phyloP scores from a whole-genome alignment of 2,329 filamentous ascomycete genomes.

The Sordariomycetes sp. region DNA sequence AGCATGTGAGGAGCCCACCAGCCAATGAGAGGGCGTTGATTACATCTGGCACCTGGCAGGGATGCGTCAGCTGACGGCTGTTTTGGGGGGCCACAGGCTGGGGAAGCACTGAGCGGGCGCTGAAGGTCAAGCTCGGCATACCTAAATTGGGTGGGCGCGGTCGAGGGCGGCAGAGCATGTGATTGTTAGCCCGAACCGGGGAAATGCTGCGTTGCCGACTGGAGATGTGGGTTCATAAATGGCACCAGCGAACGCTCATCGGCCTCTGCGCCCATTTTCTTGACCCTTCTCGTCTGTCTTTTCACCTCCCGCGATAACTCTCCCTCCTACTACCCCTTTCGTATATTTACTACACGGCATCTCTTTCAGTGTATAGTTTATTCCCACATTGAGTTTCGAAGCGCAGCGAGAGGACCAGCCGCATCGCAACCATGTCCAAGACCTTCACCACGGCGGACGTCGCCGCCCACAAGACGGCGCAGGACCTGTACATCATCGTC shows the following conservation, averaged over 20 bases:
- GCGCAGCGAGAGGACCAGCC: not conserved
- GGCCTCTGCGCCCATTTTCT: not conserved
- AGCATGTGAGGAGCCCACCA: not conserved
- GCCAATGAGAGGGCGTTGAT: not conserved
- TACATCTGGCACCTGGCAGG: not conserved
- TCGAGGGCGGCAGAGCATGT: not conserved
- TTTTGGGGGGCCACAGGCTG: no score
- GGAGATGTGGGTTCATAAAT: not conserved
- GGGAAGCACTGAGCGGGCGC: not conserved
- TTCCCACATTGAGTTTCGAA: not conserved
- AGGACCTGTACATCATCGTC: constrained; percentile 80
- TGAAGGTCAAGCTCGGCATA: not conserved
- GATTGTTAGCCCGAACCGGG: not conserved
- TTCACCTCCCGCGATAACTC: not conserved
- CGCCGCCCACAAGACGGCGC: constrained; percentile 79
- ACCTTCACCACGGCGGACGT: constrained; percentile 78
- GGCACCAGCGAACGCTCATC: not conserved
- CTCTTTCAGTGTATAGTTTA: not conserved
- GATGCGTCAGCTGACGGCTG: not conserved
- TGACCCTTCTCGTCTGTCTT: not conserved
- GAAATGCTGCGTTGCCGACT: not conserved
- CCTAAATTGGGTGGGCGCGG: not conserved
- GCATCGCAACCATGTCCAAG: constrained; percentile 60
- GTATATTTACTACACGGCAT: not conserved
- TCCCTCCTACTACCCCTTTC: not conserved